phyloP scores from a whole-genome alignment of 139 green algal genomes.

The Closterium sp. region DNA sequence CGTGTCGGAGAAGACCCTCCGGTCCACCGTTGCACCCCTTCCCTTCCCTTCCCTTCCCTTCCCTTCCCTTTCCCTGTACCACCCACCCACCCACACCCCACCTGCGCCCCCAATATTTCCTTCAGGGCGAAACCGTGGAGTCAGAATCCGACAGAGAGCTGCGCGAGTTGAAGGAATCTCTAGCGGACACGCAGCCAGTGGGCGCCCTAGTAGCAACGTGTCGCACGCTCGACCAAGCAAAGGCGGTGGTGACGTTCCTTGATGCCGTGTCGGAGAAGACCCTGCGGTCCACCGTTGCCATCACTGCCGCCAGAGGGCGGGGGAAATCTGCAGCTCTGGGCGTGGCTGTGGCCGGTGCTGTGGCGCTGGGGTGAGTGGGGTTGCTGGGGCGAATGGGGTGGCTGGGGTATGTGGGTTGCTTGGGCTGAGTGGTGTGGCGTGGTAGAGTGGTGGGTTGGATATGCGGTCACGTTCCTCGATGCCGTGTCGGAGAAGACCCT shows the following conservation, averaged over 20 bases:
- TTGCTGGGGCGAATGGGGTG: too few relatives aligned
- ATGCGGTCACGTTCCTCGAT: constrained; percentile 94
- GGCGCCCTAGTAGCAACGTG: constrained; percentile 53
- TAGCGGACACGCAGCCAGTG: constrained; percentile 75
- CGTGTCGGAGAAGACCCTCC: constrained; percentile 91
- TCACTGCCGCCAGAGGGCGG: constrained; percentile 86
- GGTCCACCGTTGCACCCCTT: constrained; percentile 91
- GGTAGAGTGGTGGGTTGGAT: constrained; percentile 68
- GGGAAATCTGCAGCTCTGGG: constrained; percentile 93
- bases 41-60: too few relatives aligned
- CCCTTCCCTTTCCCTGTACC: too few relatives aligned
- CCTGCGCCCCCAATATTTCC: too few relatives aligned
- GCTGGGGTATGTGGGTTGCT: too few relatives aligned
- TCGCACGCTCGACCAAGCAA: constrained; percentile 60
- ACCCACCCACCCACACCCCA: too few relatives aligned
- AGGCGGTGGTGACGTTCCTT: constrained; percentile 93
- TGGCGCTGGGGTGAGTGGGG: constrained; percentile 84
- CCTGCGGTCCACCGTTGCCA: constrained; percentile 87
- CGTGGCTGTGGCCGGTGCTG: constrained; percentile 75
- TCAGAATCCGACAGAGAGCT: constrained; percentile 67
- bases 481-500: constrained; percentile 94
- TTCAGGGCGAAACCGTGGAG: too few relatives aligned
- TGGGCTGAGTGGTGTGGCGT: neutral
- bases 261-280: constrained; percentile 95
- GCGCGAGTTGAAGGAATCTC: constrained; percentile 71